Percentiles rank a stretch among this genome's conserved stretches.
Evolutionary conservation across 73 alveolate species (phyloP).

Genomic region (Effrenium voratum): DNA sequence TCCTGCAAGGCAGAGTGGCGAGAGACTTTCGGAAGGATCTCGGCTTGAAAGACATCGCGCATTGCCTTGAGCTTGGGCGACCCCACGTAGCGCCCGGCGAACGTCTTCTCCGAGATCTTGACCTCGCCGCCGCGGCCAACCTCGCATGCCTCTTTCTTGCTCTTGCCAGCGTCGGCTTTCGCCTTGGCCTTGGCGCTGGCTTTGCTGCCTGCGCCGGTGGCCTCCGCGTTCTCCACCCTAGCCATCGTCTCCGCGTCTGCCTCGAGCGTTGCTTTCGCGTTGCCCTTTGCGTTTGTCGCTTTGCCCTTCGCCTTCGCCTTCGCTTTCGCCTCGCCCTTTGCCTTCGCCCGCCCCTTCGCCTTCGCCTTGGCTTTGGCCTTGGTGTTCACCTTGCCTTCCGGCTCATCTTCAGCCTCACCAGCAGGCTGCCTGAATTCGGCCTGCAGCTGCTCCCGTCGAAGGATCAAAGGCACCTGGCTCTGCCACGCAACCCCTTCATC

Average conservation of each 20-base stretch:
- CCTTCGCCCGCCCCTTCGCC: background rate
- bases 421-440: constrained; percentile 25
- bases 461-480: background rate
- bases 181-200: too few species aligned
- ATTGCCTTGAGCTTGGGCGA: background rate
- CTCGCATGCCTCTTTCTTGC: background rate
- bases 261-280: background rate
- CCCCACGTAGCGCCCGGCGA: constrained; percentile 3
- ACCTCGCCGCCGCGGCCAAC: background rate
- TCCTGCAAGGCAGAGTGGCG: background rate
- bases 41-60: background rate
- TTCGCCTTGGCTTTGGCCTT: background rate
- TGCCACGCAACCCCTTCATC: too few species aligned
- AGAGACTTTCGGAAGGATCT: background rate
- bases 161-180: background rate
- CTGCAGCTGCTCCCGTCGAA: background rate
- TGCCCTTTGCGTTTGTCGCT: background rate
- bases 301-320: constrained; percentile 18
- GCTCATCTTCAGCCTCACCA: background rate
- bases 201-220: too few species aligned
- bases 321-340: background rate
- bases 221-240: too few species aligned
- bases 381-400: background rate
- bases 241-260: background rate
- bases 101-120: background rate